Conservation (phyloP, 352 stramenopile genomes). For the Pythium biforme region DNA sequence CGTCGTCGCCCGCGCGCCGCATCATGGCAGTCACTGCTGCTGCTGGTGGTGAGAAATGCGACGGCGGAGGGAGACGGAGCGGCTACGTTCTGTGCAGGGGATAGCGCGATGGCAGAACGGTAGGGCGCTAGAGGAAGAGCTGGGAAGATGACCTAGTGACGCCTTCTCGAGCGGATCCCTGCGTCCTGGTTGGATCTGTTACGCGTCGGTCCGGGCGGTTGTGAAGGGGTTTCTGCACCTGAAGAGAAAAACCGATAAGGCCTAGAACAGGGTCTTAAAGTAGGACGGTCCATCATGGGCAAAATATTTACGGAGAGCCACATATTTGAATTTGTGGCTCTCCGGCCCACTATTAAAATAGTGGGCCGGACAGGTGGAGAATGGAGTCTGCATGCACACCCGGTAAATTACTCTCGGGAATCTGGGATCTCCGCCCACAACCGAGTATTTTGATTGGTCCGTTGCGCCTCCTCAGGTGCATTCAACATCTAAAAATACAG, state of each 20-base stretch:
- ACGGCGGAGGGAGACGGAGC: too few relatives aligned
- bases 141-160: background rate
- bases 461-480: background rate
- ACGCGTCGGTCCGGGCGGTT: too few relatives aligned
- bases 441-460: slow-evolving; percentile 1
- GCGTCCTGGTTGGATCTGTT: background rate
- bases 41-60: too few relatives aligned
- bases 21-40: too few relatives aligned
- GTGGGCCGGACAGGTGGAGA: background rate
- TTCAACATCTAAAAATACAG: background rate
- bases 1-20: too few relatives aligned
- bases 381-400: background rate
- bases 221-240: background rate
- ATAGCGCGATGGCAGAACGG: too few relatives aligned
- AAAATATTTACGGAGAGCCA: slow-evolving; percentile 6
- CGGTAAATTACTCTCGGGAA: slow-evolving; percentile 3
- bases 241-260: background rate
- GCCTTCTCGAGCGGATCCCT: slow-evolving; percentile 3
- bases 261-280: background rate
- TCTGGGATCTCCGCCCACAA: slow-evolving; percentile 2
- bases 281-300: background rate
- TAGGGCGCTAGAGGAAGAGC: too few relatives aligned
- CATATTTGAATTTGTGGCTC: background rate
- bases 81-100: too few relatives aligned
- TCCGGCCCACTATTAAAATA: too few relatives aligned